Evolutionary conservation across 345 rosid species (phyloP).

Genomic region (Gossypium bickii): DNA sequence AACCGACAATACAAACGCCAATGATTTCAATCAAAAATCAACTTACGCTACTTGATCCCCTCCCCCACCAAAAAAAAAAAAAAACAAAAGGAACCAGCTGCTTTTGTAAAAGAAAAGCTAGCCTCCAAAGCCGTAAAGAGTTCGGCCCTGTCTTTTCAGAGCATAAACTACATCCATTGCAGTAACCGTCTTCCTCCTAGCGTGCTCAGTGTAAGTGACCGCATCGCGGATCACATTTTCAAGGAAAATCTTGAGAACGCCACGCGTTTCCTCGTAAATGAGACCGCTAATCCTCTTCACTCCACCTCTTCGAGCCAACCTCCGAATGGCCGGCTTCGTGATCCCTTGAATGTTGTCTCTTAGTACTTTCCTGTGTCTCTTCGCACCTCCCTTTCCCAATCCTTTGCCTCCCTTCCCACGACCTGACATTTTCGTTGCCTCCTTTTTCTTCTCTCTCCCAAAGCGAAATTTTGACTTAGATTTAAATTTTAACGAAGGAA

Average conservation of each 20-base stretch:
- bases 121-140: constrained; percentile 58
- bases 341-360: constrained; percentile 58
- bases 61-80: too few relatives aligned
- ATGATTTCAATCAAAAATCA: neutral
- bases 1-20: neutral
- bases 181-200: constrained; percentile 54
- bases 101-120: neutral
- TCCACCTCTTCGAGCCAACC: constrained; percentile 51
- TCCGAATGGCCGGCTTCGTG: constrained; percentile 50
- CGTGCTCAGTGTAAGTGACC: constrained; percentile 52
- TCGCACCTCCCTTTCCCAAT: constrained; percentile 62
- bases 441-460: neutral
- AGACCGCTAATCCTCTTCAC: constrained; percentile 55
- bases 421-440: constrained; percentile 37
- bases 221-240: constrained; percentile 56
- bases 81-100: too few relatives aligned
- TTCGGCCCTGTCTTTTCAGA: constrained; percentile 54
- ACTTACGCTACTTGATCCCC: neutral
- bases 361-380: constrained; percentile 51
- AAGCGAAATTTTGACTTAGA: neutral
- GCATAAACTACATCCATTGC: constrained; percentile 63
- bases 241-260: constrained; percentile 48
- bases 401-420: constrained; percentile 66
- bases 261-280: constrained; percentile 54
- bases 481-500: neutral